A percentile compares a stretch with the other conserved stretches of the same genome.
phyloP scores from a whole-genome alignment of 305 asterid species.

The Rubia peregrina region DNA sequence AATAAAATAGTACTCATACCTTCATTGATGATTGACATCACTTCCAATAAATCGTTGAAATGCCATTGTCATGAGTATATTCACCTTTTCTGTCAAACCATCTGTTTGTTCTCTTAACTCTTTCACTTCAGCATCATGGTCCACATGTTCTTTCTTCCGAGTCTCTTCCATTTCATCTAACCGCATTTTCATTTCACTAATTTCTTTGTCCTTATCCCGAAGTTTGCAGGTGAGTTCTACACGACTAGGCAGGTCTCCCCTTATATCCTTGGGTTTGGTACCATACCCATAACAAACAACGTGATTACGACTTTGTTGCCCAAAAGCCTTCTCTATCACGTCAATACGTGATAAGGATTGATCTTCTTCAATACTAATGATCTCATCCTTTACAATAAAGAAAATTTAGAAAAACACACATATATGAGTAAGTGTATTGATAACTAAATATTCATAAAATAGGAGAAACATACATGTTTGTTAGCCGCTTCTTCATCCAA shows the following conservation, averaged over 20 bases:
- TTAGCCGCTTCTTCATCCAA: not conserved
- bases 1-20: not conserved
- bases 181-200: not conserved
- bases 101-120: not conserved
- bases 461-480: not conserved
- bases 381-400: too few relatives aligned
- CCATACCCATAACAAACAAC: not conserved
- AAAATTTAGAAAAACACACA: too few relatives aligned
- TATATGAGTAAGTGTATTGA: too few relatives aligned
- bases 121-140: not conserved
- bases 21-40: not conserved
- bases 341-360: not conserved
- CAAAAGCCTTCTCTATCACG: not conserved
- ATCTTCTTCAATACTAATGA: too few relatives aligned
- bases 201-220: too few relatives aligned
- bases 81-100: not conserved
- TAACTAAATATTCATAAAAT: not conserved
- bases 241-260: too few relatives aligned
- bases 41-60: not conserved
- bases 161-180: not conserved
- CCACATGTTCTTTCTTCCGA: too few relatives aligned
- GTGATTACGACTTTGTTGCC: not conserved
- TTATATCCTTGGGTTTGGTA: not conserved
- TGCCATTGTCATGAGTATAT: not conserved
- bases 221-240: too few relatives aligned